phyloP scores from a whole-genome alignment of 768 basidiomycete genomes.

The Mycena crocata region DNA sequence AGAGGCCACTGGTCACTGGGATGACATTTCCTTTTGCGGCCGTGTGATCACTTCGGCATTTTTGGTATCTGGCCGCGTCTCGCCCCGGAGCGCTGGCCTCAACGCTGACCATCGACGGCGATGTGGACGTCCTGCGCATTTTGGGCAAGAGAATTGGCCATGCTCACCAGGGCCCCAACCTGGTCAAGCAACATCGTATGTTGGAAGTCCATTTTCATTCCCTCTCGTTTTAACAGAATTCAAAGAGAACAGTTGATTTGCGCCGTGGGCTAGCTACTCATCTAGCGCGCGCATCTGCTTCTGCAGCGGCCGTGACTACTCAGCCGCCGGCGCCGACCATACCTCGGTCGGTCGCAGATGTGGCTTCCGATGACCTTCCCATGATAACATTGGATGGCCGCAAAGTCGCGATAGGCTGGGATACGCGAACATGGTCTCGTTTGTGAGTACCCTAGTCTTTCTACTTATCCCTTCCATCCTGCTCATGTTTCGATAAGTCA shows the following conservation, averaged over 20 bases:
- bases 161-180: not conserved
- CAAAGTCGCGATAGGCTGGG: conserved; percentile 80
- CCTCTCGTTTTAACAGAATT: not conserved
- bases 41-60: too few species aligned
- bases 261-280: conserved; percentile 25
- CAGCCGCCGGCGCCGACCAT: not conserved
- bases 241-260: not conserved
- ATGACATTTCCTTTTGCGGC: too few species aligned
- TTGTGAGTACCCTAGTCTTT: conserved; percentile 64
- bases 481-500: conserved; percentile 68
- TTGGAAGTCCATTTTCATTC: not conserved
- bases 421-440: conserved; percentile 75
- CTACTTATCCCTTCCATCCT: not conserved
- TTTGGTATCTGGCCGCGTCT: not conserved
- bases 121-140: conserved; percentile 18
- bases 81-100: not conserved
- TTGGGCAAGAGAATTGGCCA: not conserved
- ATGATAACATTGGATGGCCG: conserved; percentile 66
- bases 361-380: conserved; percentile 57
- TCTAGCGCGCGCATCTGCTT: conserved; percentile 26
- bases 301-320: conserved; percentile 19
- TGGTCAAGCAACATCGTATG: conserved; percentile 20
- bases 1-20: too few species aligned
- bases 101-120: not conserved
- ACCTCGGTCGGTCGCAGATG: conserved; percentile 34